Percentiles rank a stretch among this genome's conserved stretches.
Conservation (phyloP, 202 grass and related monocot genomes). For the Zoysia matrella region DNA sequence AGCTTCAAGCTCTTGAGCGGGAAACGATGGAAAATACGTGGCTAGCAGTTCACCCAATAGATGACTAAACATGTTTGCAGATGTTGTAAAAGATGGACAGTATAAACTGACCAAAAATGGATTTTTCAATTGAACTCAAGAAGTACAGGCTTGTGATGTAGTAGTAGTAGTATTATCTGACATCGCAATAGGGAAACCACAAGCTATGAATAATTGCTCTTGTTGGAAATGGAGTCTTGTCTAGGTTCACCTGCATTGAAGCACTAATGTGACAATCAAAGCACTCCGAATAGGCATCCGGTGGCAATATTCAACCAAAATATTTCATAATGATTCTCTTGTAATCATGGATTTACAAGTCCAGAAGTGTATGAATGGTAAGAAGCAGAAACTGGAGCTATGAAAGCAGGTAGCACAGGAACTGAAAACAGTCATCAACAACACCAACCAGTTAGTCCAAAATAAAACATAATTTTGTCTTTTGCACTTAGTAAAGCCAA, state of each 20-base stretch:
- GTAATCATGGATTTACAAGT: neutral
- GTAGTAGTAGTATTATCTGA: neutral
- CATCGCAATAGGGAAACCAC: neutral
- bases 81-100: neutral
- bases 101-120: neutral
- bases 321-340: neutral
- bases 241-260: conserved; percentile 4
- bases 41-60: too few relatives aligned
- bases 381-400: neutral
- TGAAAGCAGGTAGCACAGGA: neutral
- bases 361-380: neutral
- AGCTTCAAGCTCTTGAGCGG: neutral
- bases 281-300: neutral
- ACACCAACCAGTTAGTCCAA: neutral
- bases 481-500: neutral
- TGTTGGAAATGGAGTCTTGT: neutral
- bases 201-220: neutral
- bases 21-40: too few relatives aligned
- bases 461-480: neutral
- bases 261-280: neutral
- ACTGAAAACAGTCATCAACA: neutral
- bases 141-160: neutral
- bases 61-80: neutral
- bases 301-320: neutral
- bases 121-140: neutral